Conservation (phyloP, 2,329 filamentous ascomycete species). For the Phyllosticta paracitricarpa region DNA sequence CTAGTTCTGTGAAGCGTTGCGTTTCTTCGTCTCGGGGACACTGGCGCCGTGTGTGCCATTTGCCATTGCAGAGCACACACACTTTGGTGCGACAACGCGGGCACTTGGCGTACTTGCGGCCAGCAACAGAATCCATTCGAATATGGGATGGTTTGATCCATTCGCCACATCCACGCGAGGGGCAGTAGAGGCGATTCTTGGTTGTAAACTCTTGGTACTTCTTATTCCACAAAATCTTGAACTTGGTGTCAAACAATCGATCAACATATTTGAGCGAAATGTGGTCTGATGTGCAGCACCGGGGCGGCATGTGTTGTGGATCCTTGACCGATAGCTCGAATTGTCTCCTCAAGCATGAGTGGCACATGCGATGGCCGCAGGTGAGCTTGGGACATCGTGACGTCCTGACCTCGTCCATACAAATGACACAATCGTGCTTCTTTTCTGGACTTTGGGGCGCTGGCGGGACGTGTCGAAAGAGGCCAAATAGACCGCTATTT, state of each 20-base stretch:
- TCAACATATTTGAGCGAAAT: constrained; percentile 72
- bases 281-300: constrained; percentile 63
- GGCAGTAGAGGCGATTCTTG: constrained; percentile 68
- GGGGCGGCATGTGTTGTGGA: constrained; percentile 73
- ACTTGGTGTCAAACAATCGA: constrained; percentile 58
- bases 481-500: constrained; percentile 23
- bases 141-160: constrained; percentile 70
- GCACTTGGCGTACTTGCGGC: constrained; percentile 59
- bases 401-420: background rate
- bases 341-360: constrained; percentile 60
- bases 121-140: constrained; percentile 35
- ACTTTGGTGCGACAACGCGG: constrained; percentile 62
- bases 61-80: constrained; percentile 63
- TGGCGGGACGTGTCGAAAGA: constrained; percentile 21
- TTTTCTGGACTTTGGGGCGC: constrained; percentile 16
- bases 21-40: constrained; percentile 65
- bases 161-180: constrained; percentile 59
- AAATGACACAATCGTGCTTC: constrained; percentile 16
- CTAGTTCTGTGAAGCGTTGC: constrained; percentile 51
- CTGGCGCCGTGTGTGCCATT: constrained; percentile 55
- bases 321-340: constrained; percentile 70
- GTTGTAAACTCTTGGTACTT: constrained; percentile 71
- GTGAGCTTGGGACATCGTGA: constrained; percentile 49
- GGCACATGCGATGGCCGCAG: constrained; percentile 76
- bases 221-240: constrained; percentile 71